Conservation (phyloP, 768 basidiomycete species). For the Tephrocybe sp. region DNA sequence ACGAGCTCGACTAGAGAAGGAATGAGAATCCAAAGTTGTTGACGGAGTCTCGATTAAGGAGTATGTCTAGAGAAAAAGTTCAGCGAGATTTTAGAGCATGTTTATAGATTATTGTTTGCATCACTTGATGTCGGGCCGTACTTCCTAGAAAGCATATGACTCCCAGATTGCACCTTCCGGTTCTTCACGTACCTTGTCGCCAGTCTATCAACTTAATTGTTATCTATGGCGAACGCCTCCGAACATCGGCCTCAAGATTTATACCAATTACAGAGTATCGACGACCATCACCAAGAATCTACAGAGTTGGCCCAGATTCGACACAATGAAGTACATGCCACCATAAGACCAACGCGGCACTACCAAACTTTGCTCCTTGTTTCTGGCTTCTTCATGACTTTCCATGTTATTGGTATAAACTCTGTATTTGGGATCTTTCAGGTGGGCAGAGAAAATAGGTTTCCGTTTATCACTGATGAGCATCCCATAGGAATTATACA, state of each 20-base stretch:
- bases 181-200: too few species aligned
- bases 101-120: too few species aligned
- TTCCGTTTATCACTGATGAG: neutral
- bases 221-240: neutral
- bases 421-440: conserved; percentile 44
- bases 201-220: too few species aligned
- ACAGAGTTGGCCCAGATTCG: neutral
- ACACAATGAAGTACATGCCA: neutral
- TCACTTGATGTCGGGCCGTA: too few species aligned
- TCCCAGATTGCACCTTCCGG: too few species aligned
- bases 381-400: conserved; percentile 43
- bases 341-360: conserved; percentile 23
- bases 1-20: too few species aligned
- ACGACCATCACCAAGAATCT: neutral
- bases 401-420: conserved; percentile 45
- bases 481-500: conserved; percentile 39
- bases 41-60: too few species aligned
- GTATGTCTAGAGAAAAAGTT: too few species aligned
- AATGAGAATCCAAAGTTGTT: too few species aligned
- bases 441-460: conserved; percentile 20
- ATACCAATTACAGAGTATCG: neutral
- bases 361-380: conserved; percentile 38
- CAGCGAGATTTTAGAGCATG: too few species aligned
- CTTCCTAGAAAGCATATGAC: too few species aligned
- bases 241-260: neutral